These are phyloP conservation scores for Cystobasidiopsis lactophilus DNA, from an alignment of 768 basidiomycete genomes.

Conservation along the genomic window DNA sequence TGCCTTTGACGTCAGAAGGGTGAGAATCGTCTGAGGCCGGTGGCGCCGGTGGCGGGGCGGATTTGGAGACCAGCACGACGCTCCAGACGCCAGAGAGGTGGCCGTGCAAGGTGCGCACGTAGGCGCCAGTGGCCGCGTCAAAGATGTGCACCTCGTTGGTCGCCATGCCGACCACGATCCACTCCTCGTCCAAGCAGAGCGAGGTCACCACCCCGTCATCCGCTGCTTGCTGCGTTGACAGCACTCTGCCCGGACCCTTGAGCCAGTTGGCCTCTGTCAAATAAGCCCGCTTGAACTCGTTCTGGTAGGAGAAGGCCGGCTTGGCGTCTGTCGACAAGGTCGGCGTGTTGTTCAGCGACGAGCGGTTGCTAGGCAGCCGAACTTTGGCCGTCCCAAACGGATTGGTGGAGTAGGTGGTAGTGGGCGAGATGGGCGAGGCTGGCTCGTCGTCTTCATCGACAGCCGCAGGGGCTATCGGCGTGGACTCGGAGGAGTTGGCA, in stretches of 20 bases:
- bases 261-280: constrained; percentile 63
- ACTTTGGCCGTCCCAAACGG: not conserved
- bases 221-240: constrained; percentile 38
- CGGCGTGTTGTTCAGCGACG: not conserved
- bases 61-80: constrained; percentile 49
- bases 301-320: constrained; percentile 36
- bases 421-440: not conserved
- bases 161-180: constrained; percentile 72
- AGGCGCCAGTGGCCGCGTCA: constrained; percentile 51
- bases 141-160: constrained; percentile 70
- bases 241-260: constrained; percentile 39
- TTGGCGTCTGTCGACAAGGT: not conserved
- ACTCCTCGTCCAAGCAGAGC: constrained; percentile 56
- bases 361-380: no score
- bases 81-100: constrained; percentile 88
- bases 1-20: not conserved
- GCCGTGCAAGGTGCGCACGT: constrained; percentile 53
- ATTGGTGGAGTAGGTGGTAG: not conserved
- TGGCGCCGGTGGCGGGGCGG: constrained; percentile 30
- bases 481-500: no score
- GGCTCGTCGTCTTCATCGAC: not conserved
- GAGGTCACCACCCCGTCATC: constrained; percentile 61
- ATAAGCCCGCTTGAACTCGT: constrained; percentile 51
- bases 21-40: not conserved
- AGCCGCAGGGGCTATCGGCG: no score